phyloP scores from a whole-genome alignment of 306 rosid species.

The Argentina anserina region DNA sequence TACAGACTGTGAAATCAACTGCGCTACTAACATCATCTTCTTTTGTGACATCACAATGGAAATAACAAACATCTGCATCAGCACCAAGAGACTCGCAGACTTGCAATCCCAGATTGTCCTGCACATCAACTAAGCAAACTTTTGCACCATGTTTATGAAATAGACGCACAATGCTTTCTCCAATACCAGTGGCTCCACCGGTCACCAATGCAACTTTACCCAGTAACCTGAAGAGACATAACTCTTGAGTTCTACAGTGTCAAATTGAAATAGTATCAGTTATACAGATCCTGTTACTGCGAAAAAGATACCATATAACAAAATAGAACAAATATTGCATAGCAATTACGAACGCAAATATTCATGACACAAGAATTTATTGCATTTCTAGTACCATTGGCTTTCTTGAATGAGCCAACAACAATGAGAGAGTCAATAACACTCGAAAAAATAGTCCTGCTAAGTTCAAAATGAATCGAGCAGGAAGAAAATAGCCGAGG shows the following conservation, averaged over 20 bases:
- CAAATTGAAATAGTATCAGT: background rate
- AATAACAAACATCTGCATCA: slow-evolving; percentile 30
- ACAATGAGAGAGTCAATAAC: background rate
- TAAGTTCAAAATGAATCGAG: background rate
- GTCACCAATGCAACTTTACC: slow-evolving; percentile 91
- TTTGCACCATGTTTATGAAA: slow-evolving; percentile 77
- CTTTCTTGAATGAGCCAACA: background rate
- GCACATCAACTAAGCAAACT: slow-evolving; percentile 69
- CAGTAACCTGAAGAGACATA: slow-evolving; percentile 39
- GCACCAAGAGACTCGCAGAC: slow-evolving; percentile 46
- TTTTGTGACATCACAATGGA: slow-evolving; percentile 61
- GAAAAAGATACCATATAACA: background rate
- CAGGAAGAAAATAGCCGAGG: background rate
- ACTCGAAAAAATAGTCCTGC: background rate
- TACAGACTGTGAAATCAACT: slow-evolving; percentile 45
- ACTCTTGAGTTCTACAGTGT: background rate
- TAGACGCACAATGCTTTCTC: slow-evolving; percentile 70
- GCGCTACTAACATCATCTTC: slow-evolving; percentile 61
- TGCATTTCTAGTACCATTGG: background rate
- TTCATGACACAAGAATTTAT: slow-evolving; percentile 35
- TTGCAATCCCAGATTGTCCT: slow-evolving; percentile 58
- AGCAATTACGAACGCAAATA: background rate
- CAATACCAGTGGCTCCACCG: slow-evolving; percentile 88
- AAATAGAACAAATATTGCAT: background rate
- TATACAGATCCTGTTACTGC: background rate